Evolutionary conservation across 345 rosid species (phyloP).

Genomic region (Physaria fendleri): DNA sequence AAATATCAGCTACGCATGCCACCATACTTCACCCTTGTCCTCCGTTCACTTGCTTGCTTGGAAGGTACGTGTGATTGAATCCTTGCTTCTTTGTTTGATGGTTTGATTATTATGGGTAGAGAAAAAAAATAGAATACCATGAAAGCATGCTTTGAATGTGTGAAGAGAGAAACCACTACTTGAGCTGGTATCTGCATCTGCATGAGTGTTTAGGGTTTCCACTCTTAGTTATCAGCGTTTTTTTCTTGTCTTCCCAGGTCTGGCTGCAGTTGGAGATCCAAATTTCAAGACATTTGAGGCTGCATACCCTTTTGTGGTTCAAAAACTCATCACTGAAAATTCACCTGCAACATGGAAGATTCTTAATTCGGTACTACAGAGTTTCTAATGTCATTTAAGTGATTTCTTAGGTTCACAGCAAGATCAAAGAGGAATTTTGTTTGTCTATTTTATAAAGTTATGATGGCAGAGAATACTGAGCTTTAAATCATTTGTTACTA

Average conservation of each 20-base stretch:
- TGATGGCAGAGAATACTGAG: not conserved
- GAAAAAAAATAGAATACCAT: not conserved
- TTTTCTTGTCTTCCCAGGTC: conserved; percentile 44
- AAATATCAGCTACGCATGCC: conserved; percentile 95
- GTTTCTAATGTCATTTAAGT: not conserved
- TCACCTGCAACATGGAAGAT: conserved; percentile 61
- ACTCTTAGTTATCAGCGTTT: not conserved
- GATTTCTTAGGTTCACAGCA: not conserved
- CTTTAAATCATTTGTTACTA: not conserved
- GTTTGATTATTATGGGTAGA: not conserved
- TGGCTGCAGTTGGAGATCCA: conserved; percentile 78
- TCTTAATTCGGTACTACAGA: conserved; percentile 60
- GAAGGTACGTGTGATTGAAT: conserved; percentile 58
- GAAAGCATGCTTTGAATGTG: not conserved
- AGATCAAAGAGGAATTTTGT: not conserved
- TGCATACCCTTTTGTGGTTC: conserved; percentile 87
- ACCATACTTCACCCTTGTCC: conserved; percentile 86
- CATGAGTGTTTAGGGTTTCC: no score
- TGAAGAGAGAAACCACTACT: not conserved
- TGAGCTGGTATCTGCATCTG: conserved; percentile 6
- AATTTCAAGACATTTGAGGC: conserved; percentile 87
- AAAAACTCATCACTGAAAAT: conserved; percentile 78
- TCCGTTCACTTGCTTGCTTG: conserved; percentile 91
- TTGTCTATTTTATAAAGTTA: not conserved
- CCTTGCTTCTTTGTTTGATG: conserved; percentile 3